These are phyloP conservation scores for Wakefieldia striispora DNA, from an alignment of 768 basidiomycete species.

Conservation along the genomic window DNA sequence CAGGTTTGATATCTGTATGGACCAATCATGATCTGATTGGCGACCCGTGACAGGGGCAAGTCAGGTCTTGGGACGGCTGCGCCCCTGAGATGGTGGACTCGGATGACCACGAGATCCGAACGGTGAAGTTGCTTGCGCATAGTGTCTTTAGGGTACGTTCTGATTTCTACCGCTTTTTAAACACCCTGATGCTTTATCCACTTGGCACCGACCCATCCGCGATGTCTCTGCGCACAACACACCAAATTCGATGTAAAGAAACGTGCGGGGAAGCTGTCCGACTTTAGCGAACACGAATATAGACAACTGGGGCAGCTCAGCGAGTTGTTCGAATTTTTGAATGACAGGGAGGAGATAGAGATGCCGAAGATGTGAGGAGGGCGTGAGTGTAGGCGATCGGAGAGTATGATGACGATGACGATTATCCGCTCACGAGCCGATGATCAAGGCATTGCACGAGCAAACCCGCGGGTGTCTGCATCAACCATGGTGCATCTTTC, in stretches of 20 bases:
- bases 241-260: conserved; percentile 74
- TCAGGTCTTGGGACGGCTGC: conserved; percentile 57
- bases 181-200: background rate
- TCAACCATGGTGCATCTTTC: too few species aligned
- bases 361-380: conserved; percentile 36
- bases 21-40: too few species aligned
- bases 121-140: conserved; percentile 58
- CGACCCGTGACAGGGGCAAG: too few species aligned
- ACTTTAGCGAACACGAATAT: conserved; percentile 71
- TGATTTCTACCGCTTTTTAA: background rate
- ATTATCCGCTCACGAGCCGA: too few species aligned
- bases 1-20: too few species aligned
- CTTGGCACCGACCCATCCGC: conserved; percentile 55
- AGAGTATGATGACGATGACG: conserved; percentile 49
- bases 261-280: conserved; percentile 66
- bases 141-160: conserved; percentile 26
- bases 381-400: conserved; percentile 48
- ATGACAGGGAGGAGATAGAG: conserved; percentile 53
- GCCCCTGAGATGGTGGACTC: conserved; percentile 68
- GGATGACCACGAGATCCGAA: conserved; percentile 66
- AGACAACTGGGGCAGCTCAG: conserved; percentile 61
- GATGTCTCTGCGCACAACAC: conserved; percentile 62
- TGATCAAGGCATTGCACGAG: too few species aligned
- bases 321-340: conserved; percentile 66
- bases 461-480: too few species aligned